Percentiles rank a stretch among this genome's conserved stretches.
Evolutionary conservation across 2,329 filamentous ascomycete species (phyloP).

Genomic region (Colletotrichum spinosum): DNA sequence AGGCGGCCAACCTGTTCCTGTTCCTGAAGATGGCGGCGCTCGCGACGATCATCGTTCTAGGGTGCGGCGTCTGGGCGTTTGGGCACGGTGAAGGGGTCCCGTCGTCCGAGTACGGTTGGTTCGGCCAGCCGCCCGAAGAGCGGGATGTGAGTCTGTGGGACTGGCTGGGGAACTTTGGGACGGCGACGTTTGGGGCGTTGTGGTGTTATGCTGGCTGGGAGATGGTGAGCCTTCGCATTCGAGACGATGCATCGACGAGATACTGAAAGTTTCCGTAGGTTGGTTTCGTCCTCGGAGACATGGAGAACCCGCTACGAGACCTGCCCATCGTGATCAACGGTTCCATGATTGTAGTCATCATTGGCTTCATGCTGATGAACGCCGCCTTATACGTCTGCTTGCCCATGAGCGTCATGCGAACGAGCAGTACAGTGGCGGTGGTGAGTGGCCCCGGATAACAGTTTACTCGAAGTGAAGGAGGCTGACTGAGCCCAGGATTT

Average conservation of each 20-base stretch:
- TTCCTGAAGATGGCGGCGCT: conserved; percentile 45
- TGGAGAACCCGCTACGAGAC: conserved; percentile 42
- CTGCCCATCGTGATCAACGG: conserved; percentile 55
- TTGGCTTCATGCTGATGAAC: conserved; percentile 56
- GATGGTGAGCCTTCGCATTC: conserved; percentile 50
- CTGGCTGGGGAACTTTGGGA: conserved; percentile 52
- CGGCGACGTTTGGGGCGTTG: conserved; percentile 54
- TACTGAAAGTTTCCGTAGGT: conserved; percentile 32
- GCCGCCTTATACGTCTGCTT: conserved; percentile 55
- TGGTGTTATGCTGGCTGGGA: conserved; percentile 60
- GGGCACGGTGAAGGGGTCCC: conserved; percentile 51
- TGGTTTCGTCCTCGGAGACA: conserved; percentile 45
- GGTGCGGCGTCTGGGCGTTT: conserved; percentile 41
- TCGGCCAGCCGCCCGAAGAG: conserved; percentile 38
- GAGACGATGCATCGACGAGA: neutral
- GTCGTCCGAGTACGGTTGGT: conserved; percentile 48
- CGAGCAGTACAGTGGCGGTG: conserved; percentile 54
- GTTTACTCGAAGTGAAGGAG: conserved; percentile 17
- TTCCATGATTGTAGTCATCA: conserved; percentile 54
- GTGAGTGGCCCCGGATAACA: conserved; percentile 44
- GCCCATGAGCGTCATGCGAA: conserved; percentile 52
- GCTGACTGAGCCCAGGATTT: conserved; percentile 45
- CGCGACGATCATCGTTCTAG: conserved; percentile 37
- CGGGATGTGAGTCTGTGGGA: conserved; percentile 45
- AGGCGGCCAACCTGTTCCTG: conserved; percentile 54